A percentile compares a stretch with the other conserved stretches of the same genome.
Evolutionary conservation across 805 yeast genomes (phyloP).

Genomic region (Zygotorulaspora sp.): DNA sequence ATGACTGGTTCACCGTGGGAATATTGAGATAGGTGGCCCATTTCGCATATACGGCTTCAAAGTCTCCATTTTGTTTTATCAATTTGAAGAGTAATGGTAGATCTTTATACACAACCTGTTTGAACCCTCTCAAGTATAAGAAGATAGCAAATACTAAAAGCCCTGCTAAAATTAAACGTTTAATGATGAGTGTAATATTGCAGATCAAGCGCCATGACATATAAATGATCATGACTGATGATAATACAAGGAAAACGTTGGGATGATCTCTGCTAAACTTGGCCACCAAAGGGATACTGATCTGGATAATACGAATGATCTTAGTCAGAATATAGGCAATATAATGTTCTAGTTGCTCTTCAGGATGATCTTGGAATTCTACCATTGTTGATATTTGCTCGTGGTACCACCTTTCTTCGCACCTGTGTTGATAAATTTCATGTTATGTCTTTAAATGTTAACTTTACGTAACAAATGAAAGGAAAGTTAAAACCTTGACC

Average conservation of each 20-base stretch:
- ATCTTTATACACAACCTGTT: slow-evolving; percentile 20
- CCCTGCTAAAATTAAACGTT: slow-evolving; percentile 19
- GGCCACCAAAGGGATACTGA: slow-evolving; percentile 17
- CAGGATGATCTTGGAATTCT: slow-evolving; percentile 9
- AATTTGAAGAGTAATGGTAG: slow-evolving; percentile 18
- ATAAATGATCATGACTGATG: slow-evolving; percentile 20
- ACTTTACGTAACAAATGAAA: too few relatives aligned
- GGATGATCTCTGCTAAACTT: slow-evolving; percentile 33
- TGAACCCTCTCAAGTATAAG: slow-evolving; percentile 36
- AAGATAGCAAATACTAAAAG: slow-evolving; percentile 21
- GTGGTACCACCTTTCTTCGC: too few relatives aligned
- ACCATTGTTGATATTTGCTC: slow-evolving; percentile 6
- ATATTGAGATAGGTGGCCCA: slow-evolving; percentile 13
- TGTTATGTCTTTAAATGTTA: too few relatives aligned
- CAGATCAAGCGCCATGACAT: slow-evolving; percentile 29
- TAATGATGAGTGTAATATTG: slow-evolving; percentile 31
- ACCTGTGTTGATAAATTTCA: not conserved
- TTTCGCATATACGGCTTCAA: slow-evolving; percentile 9
- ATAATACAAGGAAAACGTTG: slow-evolving; percentile 23
- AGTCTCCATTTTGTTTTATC: slow-evolving; percentile 7
- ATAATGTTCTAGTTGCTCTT: slow-evolving; percentile 11
- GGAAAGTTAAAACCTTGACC: too few relatives aligned
- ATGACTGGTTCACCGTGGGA: slow-evolving; percentile 8
- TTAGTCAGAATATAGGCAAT: slow-evolving; percentile 11
- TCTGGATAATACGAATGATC: slow-evolving; percentile 18